phyloP scores from a whole-genome alignment of 2,329 filamentous ascomycete species.

The Lasiodiplodia sp. region DNA sequence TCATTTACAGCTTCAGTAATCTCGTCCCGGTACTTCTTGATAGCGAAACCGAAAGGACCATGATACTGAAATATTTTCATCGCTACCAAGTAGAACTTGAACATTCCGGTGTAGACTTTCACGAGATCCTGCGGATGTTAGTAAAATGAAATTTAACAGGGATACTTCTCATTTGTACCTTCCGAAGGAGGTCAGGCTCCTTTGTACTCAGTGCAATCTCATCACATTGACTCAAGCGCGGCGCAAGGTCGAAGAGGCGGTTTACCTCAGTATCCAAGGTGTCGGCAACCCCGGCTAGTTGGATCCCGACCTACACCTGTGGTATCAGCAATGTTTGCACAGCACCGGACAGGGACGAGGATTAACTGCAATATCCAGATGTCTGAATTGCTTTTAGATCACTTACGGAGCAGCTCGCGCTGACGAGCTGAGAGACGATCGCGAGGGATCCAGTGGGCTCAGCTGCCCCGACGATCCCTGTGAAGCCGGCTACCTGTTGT shows the following conservation, averaged over 20 bases:
- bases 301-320: neutral
- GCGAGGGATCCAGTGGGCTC: neutral
- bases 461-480: neutral
- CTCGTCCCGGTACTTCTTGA: neutral
- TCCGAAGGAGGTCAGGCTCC: neutral
- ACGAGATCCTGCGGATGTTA: neutral
- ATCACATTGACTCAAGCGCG: slow-evolving; percentile 1
- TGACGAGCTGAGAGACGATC: neutral
- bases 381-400: neutral
- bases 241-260: neutral
- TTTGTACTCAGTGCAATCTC: neutral
- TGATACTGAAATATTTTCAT: neutral
- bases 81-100: neutral
- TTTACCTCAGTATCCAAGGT: neutral
- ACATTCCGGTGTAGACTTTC: neutral
- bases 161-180: neutral
- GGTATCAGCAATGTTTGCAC: neutral
- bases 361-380: no score
- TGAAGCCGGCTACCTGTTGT: neutral
- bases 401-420: neutral
- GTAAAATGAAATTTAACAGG: neutral
- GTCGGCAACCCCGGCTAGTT: neutral
- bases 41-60: neutral
- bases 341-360: no score
- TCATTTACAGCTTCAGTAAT: neutral